Evolutionary conservation across 257 asterid species (phyloP).

Genomic region (Solanum dulcamara): DNA sequence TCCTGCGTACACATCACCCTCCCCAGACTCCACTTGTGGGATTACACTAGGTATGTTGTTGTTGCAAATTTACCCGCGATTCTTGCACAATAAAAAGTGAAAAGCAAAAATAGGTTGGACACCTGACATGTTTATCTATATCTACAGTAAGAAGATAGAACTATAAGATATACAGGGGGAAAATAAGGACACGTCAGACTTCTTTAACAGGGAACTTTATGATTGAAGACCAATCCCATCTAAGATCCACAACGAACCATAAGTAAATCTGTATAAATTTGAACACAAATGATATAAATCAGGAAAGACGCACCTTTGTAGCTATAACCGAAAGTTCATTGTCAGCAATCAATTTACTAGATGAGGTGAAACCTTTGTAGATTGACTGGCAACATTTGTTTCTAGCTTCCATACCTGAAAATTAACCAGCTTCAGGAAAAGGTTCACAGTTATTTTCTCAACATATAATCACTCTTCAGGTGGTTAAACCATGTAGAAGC

Average conservation of each 20-base stretch:
- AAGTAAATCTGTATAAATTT: not conserved
- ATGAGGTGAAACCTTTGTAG: slow-evolving; percentile 36
- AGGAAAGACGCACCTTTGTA: slow-evolving; percentile 44
- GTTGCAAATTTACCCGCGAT: not conserved
- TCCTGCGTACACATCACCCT: not conserved
- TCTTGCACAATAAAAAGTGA: not conserved
- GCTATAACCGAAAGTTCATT: slow-evolving; percentile 37
- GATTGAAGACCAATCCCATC: not conserved
- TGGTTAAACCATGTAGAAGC: not conserved
- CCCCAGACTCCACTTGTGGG: not conserved
- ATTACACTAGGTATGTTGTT: not conserved
- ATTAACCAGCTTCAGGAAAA: not conserved
- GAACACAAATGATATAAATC: not conserved
- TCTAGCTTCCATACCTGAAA: slow-evolving; percentile 92
- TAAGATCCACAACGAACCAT: not conserved
- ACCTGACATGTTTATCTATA: not conserved
- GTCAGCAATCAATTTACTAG: slow-evolving; percentile 43
- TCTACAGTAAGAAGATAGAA: not conserved
- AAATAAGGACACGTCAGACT: not conserved
- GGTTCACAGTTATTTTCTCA: not conserved
- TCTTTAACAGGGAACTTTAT: not conserved
- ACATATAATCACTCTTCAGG: not conserved
- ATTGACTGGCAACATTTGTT: slow-evolving; percentile 81
- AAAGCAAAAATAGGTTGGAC: not conserved
- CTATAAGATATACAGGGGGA: not conserved